These are phyloP conservation scores for Epichloe brachyelytri DNA, from an alignment of 2,329 filamentous ascomycete species.

Conservation along the genomic window DNA sequence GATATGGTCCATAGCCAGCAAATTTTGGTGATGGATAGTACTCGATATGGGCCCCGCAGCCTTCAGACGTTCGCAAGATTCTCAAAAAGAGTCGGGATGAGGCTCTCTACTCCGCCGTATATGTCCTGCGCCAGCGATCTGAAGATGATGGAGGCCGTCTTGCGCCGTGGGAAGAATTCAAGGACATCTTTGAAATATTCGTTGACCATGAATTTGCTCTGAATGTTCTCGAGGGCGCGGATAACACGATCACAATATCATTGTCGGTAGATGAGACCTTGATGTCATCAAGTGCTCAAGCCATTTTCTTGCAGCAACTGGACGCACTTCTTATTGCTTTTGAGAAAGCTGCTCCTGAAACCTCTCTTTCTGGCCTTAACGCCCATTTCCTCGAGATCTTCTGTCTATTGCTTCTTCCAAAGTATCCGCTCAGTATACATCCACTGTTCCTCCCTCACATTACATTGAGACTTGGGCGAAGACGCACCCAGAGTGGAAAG, in stretches of 20 bases:
- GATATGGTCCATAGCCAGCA: neutral
- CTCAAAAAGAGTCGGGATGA: slow-evolving; percentile 9
- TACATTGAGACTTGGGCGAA: neutral
- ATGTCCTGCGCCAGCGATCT: slow-evolving; percentile 12
- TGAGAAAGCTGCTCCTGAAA: neutral
- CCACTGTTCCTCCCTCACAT: neutral
- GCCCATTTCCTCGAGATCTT: neutral
- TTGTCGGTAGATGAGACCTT: neutral
- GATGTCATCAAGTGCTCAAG: neutral
- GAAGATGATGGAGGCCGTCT: neutral
- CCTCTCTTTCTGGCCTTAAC: neutral
- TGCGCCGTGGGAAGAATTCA: neutral
- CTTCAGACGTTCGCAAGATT: slow-evolving; percentile 13
- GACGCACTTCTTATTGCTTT: neutral
- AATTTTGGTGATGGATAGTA: neutral
- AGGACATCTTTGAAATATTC: slow-evolving; percentile 13
- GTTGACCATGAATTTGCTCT: slow-evolving; percentile 28
- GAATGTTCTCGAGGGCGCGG: slow-evolving; percentile 19
- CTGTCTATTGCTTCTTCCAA: neutral
- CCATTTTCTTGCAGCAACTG: neutral
- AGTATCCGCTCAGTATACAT: neutral
- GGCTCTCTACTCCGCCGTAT: slow-evolving; percentile 12
- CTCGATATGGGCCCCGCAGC: slow-evolving; percentile 5
- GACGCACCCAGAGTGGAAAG: slow-evolving; percentile 34
- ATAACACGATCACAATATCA: neutral